Percentiles rank a stretch among this genome's conserved stretches.
Conservation (phyloP, 306 rosid species). For the Quercus suber region DNA sequence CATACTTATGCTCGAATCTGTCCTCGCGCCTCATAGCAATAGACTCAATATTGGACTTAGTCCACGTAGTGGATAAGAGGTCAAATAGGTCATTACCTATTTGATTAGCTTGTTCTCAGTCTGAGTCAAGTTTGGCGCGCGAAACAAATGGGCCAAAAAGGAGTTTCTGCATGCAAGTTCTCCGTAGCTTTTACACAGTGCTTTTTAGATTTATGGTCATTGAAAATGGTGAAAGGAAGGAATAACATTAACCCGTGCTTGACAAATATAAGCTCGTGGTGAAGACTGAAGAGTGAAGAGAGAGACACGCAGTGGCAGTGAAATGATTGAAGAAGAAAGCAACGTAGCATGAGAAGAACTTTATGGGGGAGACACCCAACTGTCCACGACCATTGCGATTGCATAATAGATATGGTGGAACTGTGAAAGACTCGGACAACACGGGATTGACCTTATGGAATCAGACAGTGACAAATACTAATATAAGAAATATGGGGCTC, state of each 20-base stretch:
- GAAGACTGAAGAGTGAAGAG: constrained; percentile 13
- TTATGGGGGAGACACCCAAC: constrained; percentile 10
- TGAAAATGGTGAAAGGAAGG: constrained; percentile 41
- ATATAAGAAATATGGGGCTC: not conserved
- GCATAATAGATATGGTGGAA: constrained; percentile 6
- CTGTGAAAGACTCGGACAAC: constrained; percentile 23
- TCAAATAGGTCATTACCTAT: not conserved
- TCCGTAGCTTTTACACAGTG: constrained; percentile 33
- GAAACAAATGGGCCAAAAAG: constrained; percentile 29
- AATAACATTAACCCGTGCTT: constrained; percentile 33
- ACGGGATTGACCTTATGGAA: constrained; percentile 31
- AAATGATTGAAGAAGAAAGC: constrained; percentile 45
- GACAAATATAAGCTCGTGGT: constrained; percentile 28
- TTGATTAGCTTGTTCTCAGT: constrained; percentile 1
- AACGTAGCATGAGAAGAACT: constrained; percentile 30
- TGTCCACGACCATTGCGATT: not conserved
- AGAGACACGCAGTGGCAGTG: not conserved
- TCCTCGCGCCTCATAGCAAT: no score
- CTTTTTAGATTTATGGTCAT: constrained; percentile 21
- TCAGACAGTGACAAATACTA: constrained; percentile 9
- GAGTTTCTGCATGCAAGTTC: constrained; percentile 25
- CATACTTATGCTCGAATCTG: no score
- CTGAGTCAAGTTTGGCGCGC: constrained; percentile 40
- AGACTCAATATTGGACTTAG: constrained; percentile 4
- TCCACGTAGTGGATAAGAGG: constrained; percentile 1